Base-by-base conservation (phyloP, 345 rosid species). In the Garcia nutans region DNA sequence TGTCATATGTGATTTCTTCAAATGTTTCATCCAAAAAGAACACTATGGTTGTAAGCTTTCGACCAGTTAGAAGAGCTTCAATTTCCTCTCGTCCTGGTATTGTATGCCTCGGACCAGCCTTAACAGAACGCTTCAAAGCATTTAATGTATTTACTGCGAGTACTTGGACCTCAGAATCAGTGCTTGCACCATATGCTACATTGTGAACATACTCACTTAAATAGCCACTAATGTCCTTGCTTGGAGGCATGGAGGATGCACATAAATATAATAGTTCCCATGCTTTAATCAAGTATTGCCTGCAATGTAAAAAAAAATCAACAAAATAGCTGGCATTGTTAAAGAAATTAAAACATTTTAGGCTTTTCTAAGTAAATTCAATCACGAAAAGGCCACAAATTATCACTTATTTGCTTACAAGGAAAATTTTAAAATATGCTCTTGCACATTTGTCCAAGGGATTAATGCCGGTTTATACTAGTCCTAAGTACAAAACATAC, bases 161-260 rank as follows among this genome's bases (percentile, higher is more conserved):
- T 76, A 74, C 78, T 74, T 92, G 97, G 28, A 93, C 91, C 82
- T 93, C 96, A 0, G 96, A 87, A 80, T 90, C 98, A 62, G 82
- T 89, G 44, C 72, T 78, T 3, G 83, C 80, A 77, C 88, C 93
- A 70, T 93, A 87, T 17, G 98, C 93, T 52, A 90, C 91, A 78
- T 88, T 88, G 70, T 93, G 98, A 73, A 92, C 84, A 82, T 93
- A 96, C 86, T 93, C 98, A 4, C 95, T 92, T n/a, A 96, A 81
- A 86, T 87, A 96, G 47, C 90, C 98, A 77, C 93, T 90, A 73
- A 96, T 92, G 76, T 96, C 99, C 89, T 93, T 96, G 90, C 97
- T 90, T 60, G 99, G 98, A 79, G 99, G 97, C 98, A 93, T 93
- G 50, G 98, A 88, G 41, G 99, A 96, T 56, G 96, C 98, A 82